Evolutionary conservation across 2,329 filamentous ascomycete genomes (phyloP), one percentile per base, ranked within the genome.

Genomic region (Aspergillus persii): DNA sequence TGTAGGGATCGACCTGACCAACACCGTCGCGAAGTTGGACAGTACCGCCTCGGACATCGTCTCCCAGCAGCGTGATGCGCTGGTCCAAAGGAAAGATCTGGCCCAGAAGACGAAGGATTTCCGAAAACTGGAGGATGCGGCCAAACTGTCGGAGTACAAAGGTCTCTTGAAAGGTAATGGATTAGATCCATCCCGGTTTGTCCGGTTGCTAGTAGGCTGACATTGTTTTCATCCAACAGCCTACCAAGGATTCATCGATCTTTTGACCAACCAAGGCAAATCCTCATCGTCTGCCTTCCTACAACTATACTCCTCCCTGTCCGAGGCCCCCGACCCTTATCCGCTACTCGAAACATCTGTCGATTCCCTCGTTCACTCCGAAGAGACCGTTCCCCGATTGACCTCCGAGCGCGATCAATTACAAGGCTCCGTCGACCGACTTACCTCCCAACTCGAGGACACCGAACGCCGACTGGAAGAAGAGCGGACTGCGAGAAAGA

Each of bases 61-160:
- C 54, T 82, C 90, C 51, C 92, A 96, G 73, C 96, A 99, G 73
- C 86, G 93, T 68, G 95, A 98, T 76, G 91, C 94, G n/a, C 89
- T 96, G 4, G 89, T 97, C 0, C 94, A 99, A 74, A 86, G 95
- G 55, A 99, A 99, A 74, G 96, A 99, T 61, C 82, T 99, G 23
- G 95, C 96, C n/a, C 93, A 97, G 73, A 98, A 97, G 82, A 99
- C 95, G 0, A 99, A 99, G 71, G 94, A 98, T 69, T 99, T 98
- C 68, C 84, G 93, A 61, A 98, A 97, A 75, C 84, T 96, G 9
- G 94, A 98, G 68, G 92, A 99, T 80, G 80, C 89, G 9, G 86
- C 85, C 58, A 99, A 98, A 76, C 79, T 99, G 56, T 82, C 83
- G 4, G 95, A 99, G 75, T 87, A 96, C 79, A 99, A 98, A 78